A percentile compares a stretch with the other conserved stretches of the same genome.
Conservation (phyloP, 106 monocot species). For the Xerophyta viscosa region DNA sequence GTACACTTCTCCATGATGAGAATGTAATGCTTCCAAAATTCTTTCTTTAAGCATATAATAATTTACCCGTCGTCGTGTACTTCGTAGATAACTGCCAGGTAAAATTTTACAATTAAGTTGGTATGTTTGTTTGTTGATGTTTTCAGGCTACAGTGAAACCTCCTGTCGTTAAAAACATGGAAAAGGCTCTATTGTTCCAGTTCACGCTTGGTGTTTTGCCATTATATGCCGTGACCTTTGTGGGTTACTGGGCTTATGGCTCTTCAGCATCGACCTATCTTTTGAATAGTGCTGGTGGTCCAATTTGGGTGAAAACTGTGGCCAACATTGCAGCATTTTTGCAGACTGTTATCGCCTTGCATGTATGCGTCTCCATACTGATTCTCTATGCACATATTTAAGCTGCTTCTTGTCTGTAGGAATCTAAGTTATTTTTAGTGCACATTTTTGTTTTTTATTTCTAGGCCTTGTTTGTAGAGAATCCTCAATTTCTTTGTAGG, state of each 20-base stretch:
- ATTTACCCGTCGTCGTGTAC: too few species aligned
- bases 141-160: constrained; percentile 49
- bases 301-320: constrained; percentile 41
- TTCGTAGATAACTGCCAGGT: too few species aligned
- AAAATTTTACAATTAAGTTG: neutral
- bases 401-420: too few species aligned
- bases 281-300: constrained; percentile 33
- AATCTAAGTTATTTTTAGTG: too few species aligned
- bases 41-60: too few species aligned
- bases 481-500: neutral
- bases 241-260: constrained; percentile 70
- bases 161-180: constrained; percentile 41
- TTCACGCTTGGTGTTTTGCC: constrained; percentile 34
- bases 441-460: neutral
- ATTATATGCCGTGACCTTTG: constrained; percentile 49
- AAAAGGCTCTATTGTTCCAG: constrained; percentile 34
- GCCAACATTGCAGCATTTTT: constrained; percentile 44
- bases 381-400: neutral
- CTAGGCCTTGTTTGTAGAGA: neutral
- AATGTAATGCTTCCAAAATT: too few species aligned
- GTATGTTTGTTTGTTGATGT: neutral
- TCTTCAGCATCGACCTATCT: constrained; percentile 53
- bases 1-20: too few species aligned
- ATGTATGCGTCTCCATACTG: constrained; percentile 17
- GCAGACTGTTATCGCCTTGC: constrained; percentile 47